Percentiles rank a stretch among this genome's conserved stretches.
These are phyloP conservation scores for Barbatosphaeria neglecta DNA, from an alignment of 495 filamentous ascomycete genomes.

Conservation along the genomic window DNA sequence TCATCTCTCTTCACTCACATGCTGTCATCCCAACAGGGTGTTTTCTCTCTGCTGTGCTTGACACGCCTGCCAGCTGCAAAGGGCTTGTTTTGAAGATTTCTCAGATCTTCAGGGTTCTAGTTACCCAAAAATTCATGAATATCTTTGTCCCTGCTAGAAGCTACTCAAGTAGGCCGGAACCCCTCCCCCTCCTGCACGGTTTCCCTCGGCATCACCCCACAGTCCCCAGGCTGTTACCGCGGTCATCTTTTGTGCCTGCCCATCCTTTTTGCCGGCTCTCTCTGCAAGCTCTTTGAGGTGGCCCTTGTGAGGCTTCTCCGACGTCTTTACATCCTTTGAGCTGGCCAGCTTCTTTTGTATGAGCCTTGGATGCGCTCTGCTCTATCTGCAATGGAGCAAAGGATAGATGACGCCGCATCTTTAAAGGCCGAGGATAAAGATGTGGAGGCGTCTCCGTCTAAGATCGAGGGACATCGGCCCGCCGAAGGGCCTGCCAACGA, in stretches of 20 bases:
- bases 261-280: background rate
- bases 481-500: conserved; percentile 9
- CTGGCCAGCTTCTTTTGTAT: background rate
- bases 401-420: background rate
- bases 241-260: background rate
- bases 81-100: background rate
- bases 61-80: background rate
- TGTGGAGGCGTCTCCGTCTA: background rate
- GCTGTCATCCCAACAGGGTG: background rate
- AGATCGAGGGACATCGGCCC: conserved; percentile 12
- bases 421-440: conserved; percentile 4
- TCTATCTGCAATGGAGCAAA: background rate
- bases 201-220: background rate
- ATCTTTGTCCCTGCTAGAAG: too few species aligned
- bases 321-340: background rate
- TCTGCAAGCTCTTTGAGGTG: background rate
- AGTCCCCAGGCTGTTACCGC: background rate
- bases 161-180: too few species aligned
- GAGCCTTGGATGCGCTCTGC: background rate
- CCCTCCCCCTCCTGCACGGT: too few species aligned
- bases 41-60: background rate
- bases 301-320: background rate
- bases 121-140: too few species aligned
- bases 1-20: background rate
- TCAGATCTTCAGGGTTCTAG: too few species aligned